Evolutionary conservation across 2,329 filamentous ascomycete genomes (phyloP).

Genomic region (Colletotrichum eremochloae): DNA sequence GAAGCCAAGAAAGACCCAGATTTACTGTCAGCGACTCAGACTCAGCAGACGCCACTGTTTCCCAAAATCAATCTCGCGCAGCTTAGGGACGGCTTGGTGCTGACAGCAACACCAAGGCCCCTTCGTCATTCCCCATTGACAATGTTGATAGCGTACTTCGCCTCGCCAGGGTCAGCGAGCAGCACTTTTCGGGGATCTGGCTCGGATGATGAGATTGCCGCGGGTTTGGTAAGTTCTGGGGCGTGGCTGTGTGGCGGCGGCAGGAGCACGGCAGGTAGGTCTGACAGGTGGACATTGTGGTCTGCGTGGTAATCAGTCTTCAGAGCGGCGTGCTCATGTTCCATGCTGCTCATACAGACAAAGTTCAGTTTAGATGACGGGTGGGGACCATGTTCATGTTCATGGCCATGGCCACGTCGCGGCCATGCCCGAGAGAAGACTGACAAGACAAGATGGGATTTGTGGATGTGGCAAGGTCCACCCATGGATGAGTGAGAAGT

Average conservation of each 20-base stretch:
- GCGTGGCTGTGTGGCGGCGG: slow-evolving; percentile 13
- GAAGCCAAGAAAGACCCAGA: slow-evolving; percentile 25
- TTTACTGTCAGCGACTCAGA: slow-evolving; percentile 35
- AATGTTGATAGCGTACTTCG: background rate
- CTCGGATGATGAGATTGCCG: slow-evolving; percentile 9
- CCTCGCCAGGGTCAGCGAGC: background rate
- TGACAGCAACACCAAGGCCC: background rate
- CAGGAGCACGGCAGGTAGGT: background rate
- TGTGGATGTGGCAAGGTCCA: background rate
- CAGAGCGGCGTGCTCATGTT: background rate
- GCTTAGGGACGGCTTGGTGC: background rate
- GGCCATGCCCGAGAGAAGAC: background rate
- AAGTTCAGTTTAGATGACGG: background rate
- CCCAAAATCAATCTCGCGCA: background rate
- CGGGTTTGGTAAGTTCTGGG: slow-evolving; percentile 9
- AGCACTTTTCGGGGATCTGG: background rate
- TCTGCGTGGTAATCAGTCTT: background rate
- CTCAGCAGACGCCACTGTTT: slow-evolving; percentile 10
- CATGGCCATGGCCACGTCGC: background rate
- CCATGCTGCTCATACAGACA: background rate
- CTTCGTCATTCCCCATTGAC: background rate
- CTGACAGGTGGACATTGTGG: background rate
- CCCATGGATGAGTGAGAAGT: slow-evolving; percentile 1
- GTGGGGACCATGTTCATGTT: background rate
- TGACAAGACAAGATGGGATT: background rate